Conservation (phyloP, 2,329 filamentous ascomycete species). For the Neofusicoccum laricinum region DNA sequence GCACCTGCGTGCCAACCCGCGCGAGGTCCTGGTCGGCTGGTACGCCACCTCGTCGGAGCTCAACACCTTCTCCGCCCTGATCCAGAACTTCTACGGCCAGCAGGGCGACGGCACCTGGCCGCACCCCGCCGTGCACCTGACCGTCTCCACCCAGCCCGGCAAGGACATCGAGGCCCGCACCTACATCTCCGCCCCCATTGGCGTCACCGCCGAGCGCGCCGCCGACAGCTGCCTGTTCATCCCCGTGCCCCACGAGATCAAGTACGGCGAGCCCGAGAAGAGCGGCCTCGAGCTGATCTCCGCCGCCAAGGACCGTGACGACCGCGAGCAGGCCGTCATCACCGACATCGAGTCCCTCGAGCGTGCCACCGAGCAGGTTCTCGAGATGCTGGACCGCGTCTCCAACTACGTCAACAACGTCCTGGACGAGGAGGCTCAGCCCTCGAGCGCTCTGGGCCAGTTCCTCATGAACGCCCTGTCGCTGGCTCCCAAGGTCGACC, state of each 20-base stretch:
- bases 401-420: constrained; percentile 90
- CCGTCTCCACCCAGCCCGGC: constrained; percentile 84
- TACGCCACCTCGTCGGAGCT: constrained; percentile 96
- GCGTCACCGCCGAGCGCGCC: constrained; percentile 89
- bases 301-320: constrained; percentile 74
- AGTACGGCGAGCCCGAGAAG: constrained; percentile 78
- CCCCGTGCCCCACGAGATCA: constrained; percentile 91
- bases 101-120: constrained; percentile 97
- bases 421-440: constrained; percentile 86
- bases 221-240: constrained; percentile 97
- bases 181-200: constrained; percentile 94
- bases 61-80: constrained; percentile 97
- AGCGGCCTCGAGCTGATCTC: constrained; percentile 80
- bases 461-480: constrained; percentile 92
- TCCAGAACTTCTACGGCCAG: constrained; percentile 98
- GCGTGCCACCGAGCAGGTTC: constrained; percentile 79
- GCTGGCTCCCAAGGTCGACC: constrained; percentile 90
- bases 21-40: constrained; percentile 94
- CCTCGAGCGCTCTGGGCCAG: constrained; percentile 88
- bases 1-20: constrained; percentile 89
- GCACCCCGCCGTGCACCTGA: constrained; percentile 95
- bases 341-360: constrained; percentile 90
- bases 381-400: constrained; percentile 86
- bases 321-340: constrained; percentile 68
- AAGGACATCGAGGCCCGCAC: constrained; percentile 85